Base-by-base conservation (phyloP, 225 moss, liverwort and hornwort species). In the Bryum argenteum region DNA sequence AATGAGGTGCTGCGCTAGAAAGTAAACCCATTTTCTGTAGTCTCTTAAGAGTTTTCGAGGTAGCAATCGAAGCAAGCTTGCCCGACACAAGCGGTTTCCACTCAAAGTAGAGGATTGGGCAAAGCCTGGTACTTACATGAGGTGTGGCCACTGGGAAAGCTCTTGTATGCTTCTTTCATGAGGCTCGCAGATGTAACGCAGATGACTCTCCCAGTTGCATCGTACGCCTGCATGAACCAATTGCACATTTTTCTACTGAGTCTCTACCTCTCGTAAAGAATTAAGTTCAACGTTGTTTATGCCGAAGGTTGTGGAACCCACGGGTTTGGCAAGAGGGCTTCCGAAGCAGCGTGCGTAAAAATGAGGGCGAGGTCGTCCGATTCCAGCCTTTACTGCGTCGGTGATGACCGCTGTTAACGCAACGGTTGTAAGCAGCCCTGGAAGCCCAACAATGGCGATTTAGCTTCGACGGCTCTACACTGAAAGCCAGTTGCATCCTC, bases 91-190 rank as follows among this genome's bases (percentile, higher is more conserved):
- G n/a, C n/a, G n/a, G n/a, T n/a, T n/a, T n/a, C n/a, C n/a, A n/a
- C n/a, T 44, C 44, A 44, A 47, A 5, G 7, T 17, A 48, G 16
- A 48, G 15, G 7, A 1, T 14, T 4, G 4, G 5, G 5, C 16
- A 44, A 44, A 44, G 44, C 11, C 44, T 44, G 45, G 45, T 11
- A 48, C 48, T 1, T 17, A 48, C 48, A 48, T 48, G 48, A 48
- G 48, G 48, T 77, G 38, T 87, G 87, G 41, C 84, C 87, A 53
- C 87, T 82, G 11, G 87, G 84, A 54, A 87, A 87, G 64, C 84
- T 87, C 22, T 84, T 87, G 74, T 79, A 84, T 15, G 79, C 50
- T 66, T 87, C 84, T 60, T 80, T 81, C 78, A 87, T 83, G 10
- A 62, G 33, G 5, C 20, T 40, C 19, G 74, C 19, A 55, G 78